phyloP scores from a whole-genome alignment of 345 rosid species.

The Chamaenerion angustifolium region DNA sequence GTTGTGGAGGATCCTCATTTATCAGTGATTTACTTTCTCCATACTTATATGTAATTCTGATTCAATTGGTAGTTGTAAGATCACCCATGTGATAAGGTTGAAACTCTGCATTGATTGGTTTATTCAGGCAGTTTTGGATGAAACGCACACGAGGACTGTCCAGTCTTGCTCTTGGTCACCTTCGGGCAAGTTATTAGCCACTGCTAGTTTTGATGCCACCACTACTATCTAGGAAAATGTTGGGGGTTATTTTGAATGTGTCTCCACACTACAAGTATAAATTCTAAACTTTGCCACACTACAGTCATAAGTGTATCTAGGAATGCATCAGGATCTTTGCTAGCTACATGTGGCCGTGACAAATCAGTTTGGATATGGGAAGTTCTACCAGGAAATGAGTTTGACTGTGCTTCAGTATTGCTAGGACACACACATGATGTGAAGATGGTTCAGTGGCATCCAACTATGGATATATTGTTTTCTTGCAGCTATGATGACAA shows the following conservation, averaged over 20 bases:
- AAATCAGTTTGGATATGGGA: slow-evolving; percentile 98
- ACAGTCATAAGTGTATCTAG: slow-evolving; percentile 70
- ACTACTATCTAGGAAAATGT: slow-evolving; percentile 70
- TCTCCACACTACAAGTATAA: slow-evolving; percentile 64
- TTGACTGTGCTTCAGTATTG: slow-evolving; percentile 68
- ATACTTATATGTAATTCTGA: too few species aligned
- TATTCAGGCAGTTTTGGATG: slow-evolving; percentile 79
- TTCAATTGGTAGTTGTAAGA: too few species aligned
- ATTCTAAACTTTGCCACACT: too few species aligned
- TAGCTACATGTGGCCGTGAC: slow-evolving; percentile 87
- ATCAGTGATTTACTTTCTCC: too few species aligned
- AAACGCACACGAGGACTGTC: slow-evolving; percentile 74
- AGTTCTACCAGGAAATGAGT: slow-evolving; percentile 69
- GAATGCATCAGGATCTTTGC: slow-evolving; percentile 68
- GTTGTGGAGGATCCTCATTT: too few species aligned
- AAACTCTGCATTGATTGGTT: slow-evolving; percentile 10
- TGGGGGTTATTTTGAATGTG: slow-evolving; percentile 75
- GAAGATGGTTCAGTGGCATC: slow-evolving; percentile 96
- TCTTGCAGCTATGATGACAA: slow-evolving; percentile 91
- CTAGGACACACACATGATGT: slow-evolving; percentile 95
- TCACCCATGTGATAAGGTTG: too few species aligned
- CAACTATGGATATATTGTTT: slow-evolving; percentile 68
- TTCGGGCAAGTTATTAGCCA: slow-evolving; percentile 57
- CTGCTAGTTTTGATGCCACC: slow-evolving; percentile 90
- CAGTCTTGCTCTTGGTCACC: slow-evolving; percentile 92